Conservation (phyloP, 2,329 filamentous ascomycete species). For the Diaporthe caulivora region DNA sequence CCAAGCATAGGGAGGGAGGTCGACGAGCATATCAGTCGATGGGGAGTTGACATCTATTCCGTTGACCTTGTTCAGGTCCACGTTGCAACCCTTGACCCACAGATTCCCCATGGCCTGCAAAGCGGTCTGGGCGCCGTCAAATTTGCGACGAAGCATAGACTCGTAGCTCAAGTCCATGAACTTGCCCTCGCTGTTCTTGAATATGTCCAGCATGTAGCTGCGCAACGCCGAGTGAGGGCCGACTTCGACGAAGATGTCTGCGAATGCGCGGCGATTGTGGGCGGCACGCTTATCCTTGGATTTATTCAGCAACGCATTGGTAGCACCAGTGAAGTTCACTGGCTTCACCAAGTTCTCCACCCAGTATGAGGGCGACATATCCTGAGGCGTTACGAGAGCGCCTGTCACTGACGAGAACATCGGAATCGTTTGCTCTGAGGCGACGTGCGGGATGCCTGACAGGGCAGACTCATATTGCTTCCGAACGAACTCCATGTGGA, state of each 20-base stretch:
- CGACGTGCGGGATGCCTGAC: slow-evolving; percentile 18
- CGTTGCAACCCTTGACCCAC: slow-evolving; percentile 57
- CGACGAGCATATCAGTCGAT: slow-evolving; percentile 14
- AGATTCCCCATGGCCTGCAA: slow-evolving; percentile 59
- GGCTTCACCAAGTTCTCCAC: slow-evolving; percentile 27
- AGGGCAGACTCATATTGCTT: slow-evolving; percentile 25
- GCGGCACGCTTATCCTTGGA: not conserved
- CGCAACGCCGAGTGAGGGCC: slow-evolving; percentile 19
- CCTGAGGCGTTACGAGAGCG: not conserved
- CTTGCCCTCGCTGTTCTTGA: not conserved
- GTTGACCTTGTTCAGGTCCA: slow-evolving; percentile 55
- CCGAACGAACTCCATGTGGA: slow-evolving; percentile 26
- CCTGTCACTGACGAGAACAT: slow-evolving; percentile 31
- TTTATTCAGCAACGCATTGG: not conserved
- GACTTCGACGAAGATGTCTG: slow-evolving; percentile 15
- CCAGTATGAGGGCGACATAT: slow-evolving; percentile 2
- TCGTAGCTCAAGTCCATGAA: slow-evolving; percentile 48
- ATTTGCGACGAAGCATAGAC: slow-evolving; percentile 63
- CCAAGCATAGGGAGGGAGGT: slow-evolving; percentile 38
- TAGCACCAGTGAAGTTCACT: slow-evolving; percentile 20
- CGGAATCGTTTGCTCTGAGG: not conserved
- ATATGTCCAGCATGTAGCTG: slow-evolving; percentile 29
- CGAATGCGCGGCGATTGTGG: slow-evolving; percentile 20
- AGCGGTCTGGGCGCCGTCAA: slow-evolving; percentile 60
- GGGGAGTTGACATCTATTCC: not conserved